These are phyloP conservation scores for Puccinellia tenuiflora DNA, from an alignment of 176 grass and related monocot species.

Conservation along the genomic window DNA sequence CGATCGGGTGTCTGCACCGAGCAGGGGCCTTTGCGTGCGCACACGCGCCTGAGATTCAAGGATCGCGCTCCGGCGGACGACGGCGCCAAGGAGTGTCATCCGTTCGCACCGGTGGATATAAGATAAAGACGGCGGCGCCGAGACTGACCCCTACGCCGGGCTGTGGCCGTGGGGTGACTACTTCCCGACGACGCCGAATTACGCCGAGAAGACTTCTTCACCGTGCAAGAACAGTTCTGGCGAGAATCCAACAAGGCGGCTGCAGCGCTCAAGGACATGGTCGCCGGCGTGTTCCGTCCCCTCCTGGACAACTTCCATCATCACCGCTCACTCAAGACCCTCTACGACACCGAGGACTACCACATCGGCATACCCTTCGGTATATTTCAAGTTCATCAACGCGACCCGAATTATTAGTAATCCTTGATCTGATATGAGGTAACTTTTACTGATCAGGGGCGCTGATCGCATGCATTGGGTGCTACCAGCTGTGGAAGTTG, in stretches of 20 bases:
- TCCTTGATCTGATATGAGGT: no score
- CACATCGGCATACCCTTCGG: slow-evolving; percentile 17
- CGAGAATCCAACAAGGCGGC: slow-evolving; percentile 1
- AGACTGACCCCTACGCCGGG: not conserved
- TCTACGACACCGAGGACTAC: slow-evolving; percentile 1
- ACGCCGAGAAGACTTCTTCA: not conserved
- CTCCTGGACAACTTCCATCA: not conserved
- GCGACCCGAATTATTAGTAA: no score
- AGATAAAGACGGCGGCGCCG: not conserved
- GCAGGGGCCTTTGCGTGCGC: not conserved
- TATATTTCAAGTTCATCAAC: not conserved
- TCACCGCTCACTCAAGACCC: not conserved
- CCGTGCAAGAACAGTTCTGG: not conserved
- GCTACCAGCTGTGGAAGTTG: not conserved
- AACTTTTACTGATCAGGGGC: not conserved
- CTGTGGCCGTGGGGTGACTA: slow-evolving; percentile 4
- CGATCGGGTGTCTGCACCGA: not conserved
- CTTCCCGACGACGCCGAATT: not conserved
- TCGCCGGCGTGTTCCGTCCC: not conserved
- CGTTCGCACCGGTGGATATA: not conserved
- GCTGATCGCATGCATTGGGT: not conserved
- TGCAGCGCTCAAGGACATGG: not conserved
- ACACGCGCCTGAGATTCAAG: not conserved
- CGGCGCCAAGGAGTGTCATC: not conserved
- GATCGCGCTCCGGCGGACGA: not conserved